phyloP scores from a whole-genome alignment of 23 red algal genomes.

The Cyanidiococcus yangmingshanensis region DNA sequence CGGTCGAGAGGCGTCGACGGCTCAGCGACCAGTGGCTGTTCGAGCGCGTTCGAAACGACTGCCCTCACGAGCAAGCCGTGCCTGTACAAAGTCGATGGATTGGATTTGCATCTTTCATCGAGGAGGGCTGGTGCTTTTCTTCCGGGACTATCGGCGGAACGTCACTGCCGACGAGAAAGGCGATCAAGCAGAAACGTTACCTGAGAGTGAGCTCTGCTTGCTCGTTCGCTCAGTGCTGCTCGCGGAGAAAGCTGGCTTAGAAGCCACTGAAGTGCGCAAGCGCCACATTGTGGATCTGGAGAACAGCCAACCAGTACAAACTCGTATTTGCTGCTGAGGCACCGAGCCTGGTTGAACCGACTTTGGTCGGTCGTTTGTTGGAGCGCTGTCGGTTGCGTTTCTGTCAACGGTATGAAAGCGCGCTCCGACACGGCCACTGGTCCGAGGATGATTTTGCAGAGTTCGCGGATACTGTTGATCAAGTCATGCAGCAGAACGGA shows the following conservation, averaged over 20 bases:
- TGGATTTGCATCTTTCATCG: background rate
- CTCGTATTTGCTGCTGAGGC: constrained; percentile 58
- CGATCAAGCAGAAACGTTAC: background rate
- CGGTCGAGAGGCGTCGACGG: too few relatives aligned
- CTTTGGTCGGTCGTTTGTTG: constrained; percentile 47
- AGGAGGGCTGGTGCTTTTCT: background rate
- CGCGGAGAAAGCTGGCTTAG: constrained; percentile 35
- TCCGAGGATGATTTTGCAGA: constrained; percentile 17
- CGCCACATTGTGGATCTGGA: constrained; percentile 40
- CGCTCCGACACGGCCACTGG: background rate
- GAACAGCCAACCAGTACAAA: constrained; percentile 36
- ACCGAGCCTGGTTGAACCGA: constrained; percentile 33
- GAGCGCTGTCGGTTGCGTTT: constrained; percentile 47
- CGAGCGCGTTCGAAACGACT: too few relatives aligned
- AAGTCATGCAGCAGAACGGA: too few relatives aligned
- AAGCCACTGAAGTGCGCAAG: constrained; percentile 29
- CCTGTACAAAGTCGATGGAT: too few relatives aligned
- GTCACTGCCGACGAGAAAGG: background rate
- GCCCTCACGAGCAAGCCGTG: too few relatives aligned
- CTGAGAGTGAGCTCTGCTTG: background rate
- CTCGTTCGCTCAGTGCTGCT: constrained; percentile 85
- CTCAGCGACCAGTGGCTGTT: too few relatives aligned
- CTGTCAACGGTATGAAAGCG: background rate
- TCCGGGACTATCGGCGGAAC: background rate
- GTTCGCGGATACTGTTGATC: constrained; percentile 23